Conservation (phyloP, 345 rosid genomes). For the Moricandia arvensis region DNA sequence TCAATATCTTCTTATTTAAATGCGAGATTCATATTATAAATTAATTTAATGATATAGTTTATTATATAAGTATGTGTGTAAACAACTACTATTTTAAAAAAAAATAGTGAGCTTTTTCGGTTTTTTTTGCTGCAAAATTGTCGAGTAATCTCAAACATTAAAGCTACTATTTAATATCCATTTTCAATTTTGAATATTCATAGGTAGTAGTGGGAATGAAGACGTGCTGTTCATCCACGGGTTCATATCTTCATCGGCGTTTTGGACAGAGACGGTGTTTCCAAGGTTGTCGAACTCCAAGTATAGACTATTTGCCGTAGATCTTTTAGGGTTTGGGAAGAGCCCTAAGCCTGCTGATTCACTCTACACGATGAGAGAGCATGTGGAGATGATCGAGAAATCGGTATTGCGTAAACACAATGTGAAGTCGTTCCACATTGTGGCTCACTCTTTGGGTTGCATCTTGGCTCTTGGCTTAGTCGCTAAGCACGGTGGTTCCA, state of each 20-base stretch:
- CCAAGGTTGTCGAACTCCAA: constrained; percentile 63
- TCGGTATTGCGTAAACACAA: constrained; percentile 55
- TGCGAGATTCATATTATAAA: background rate
- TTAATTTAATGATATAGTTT: background rate
- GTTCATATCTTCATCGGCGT: constrained; percentile 85
- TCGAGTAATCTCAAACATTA: background rate
- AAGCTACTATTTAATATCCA: background rate
- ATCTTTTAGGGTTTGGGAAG: constrained; percentile 84
- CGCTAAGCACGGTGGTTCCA: constrained; percentile 56
- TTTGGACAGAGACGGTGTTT: constrained; percentile 90
- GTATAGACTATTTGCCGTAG: constrained; percentile 70
- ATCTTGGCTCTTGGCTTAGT: constrained; percentile 86
- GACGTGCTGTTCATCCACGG: constrained; percentile 89
- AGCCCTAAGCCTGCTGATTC: constrained; percentile 93
- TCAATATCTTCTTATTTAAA: background rate
- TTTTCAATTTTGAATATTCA: background rate
- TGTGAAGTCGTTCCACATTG: constrained; percentile 83
- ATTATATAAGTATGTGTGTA: background rate
- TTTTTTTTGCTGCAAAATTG: background rate
- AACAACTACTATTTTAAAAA: too few species aligned
- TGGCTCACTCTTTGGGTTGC: constrained; percentile 98
- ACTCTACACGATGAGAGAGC: constrained; percentile 78
- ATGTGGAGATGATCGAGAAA: constrained; percentile 81
- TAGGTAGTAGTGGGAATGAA: constrained; percentile 41
- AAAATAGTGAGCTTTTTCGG: too few species aligned